phyloP scores from a whole-genome alignment of 164 flowering plant genomes.

The Kingdonia uniflora region DNA sequence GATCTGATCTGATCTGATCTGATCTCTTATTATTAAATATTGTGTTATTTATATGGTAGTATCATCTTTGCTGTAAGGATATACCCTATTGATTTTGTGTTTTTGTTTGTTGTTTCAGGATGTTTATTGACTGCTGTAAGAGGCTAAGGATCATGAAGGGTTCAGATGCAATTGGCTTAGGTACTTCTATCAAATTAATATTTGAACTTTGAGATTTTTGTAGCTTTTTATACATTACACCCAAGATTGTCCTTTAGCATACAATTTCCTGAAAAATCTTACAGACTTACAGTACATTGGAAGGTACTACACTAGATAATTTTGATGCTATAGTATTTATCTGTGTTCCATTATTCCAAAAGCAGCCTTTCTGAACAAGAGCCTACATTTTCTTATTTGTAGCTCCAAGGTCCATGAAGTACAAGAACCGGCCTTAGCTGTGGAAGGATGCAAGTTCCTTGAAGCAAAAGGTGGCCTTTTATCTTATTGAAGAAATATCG shows the following conservation, averaged over 20 bases:
- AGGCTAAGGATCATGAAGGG: constrained; percentile 11
- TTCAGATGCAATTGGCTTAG: constrained; percentile 37
- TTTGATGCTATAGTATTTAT: neutral
- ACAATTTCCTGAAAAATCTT: neutral
- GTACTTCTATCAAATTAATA: constrained; percentile 17
- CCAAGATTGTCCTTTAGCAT: too few species aligned
- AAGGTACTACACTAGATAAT: neutral
- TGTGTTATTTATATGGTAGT: constrained; percentile 1
- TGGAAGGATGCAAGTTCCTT: neutral
- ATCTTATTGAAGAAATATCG: neutral
- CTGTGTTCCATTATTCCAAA: neutral
- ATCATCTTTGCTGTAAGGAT: constrained; percentile 9
- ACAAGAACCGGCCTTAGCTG: constrained; percentile 41
- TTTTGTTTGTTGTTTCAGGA: constrained; percentile 6
- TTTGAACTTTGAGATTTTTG: neutral
- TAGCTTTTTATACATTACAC: neutral
- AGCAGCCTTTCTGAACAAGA: neutral
- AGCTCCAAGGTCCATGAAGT: constrained; percentile 73
- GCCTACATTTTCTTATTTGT: constrained; percentile 13
- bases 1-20: constrained; percentile 6
- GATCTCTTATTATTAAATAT: neutral
- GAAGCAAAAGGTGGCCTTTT: constrained; percentile 8
- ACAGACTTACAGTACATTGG: neutral
- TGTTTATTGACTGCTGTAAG: constrained; percentile 9
- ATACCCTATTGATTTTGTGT: constrained; percentile 2